phyloP scores from a whole-genome alignment of 2,329 filamentous ascomycete species.

The Apiospora malaysiana region DNA sequence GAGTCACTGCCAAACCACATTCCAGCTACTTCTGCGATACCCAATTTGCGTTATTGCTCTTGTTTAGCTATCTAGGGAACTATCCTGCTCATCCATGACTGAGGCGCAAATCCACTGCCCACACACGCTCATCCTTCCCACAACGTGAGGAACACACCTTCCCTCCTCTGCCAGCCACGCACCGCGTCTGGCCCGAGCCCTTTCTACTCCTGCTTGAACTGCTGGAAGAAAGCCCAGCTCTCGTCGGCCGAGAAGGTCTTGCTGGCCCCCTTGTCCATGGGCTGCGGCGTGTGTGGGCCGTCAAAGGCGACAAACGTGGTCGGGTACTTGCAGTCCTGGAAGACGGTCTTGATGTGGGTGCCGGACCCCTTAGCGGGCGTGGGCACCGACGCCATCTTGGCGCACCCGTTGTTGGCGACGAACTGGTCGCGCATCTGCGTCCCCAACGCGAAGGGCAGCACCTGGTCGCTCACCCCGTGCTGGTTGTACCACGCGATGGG shows the following conservation, averaged over 20 bases:
- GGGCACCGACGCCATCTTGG: not conserved
- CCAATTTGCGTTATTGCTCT: not conserved
- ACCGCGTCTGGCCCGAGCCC: too few relatives aligned
- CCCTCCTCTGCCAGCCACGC: not conserved
- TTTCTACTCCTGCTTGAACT: conserved; percentile 26
- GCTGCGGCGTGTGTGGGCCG: conserved; percentile 27
- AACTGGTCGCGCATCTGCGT: conserved; percentile 9
- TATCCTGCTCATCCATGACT: not conserved
- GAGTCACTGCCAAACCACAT: not conserved
- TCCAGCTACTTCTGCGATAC: not conserved
- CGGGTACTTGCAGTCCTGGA: not conserved
- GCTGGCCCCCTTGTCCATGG: conserved; percentile 29
- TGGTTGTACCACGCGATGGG: conserved; percentile 5
- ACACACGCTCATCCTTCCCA: not conserved
- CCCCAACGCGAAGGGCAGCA: conserved; percentile 3
- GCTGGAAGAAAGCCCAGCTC: conserved; percentile 41
- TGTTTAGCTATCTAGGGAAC: not conserved
- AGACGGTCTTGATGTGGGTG: not conserved
- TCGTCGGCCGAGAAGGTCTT: conserved; percentile 33
- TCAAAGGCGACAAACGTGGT: not conserved
- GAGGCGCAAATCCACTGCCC: not conserved
- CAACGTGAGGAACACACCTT: too few relatives aligned
- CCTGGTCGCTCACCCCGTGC: conserved; percentile 11
- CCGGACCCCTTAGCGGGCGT: not conserved
- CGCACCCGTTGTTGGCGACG: conserved; percentile 13